Conservation (phyloP, 345 rosid species). For the Citropsis articulata region DNA sequence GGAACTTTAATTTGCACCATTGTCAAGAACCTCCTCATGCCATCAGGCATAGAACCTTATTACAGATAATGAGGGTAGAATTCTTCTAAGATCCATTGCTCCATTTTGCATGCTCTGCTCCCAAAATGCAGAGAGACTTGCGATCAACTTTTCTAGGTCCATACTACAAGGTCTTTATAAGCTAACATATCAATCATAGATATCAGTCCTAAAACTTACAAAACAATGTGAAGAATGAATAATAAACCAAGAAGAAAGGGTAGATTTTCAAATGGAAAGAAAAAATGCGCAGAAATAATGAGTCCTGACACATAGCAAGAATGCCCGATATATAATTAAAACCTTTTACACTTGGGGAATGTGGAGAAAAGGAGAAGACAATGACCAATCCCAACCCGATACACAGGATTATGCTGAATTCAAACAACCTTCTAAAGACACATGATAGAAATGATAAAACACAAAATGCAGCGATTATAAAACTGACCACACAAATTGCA, state of each 20-base stretch:
- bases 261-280: background rate
- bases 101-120: too few species aligned
- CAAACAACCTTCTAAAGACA: background rate
- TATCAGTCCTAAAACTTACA: background rate
- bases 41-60: background rate
- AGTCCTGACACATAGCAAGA: background rate
- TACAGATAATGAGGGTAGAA: background rate
- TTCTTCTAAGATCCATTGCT: too few species aligned
- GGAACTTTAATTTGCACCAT: background rate
- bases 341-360: background rate
- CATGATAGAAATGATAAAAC: background rate
- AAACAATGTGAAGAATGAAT: background rate
- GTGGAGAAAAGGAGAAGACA: background rate
- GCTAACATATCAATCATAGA: conserved; percentile 6
- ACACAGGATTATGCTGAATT: background rate
- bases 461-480: conserved; percentile 8
- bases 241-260: background rate
- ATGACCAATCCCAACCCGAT: background rate
- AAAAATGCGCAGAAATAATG: background rate
- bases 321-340: background rate
- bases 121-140: too few species aligned
- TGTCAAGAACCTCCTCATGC: background rate
- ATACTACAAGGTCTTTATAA: background rate
- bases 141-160: background rate
- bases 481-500: conserved; percentile 79